A percentile compares a stretch with the other conserved stretches of the same genome.
phyloP scores from a whole-genome alignment of 2,329 filamentous ascomycete genomes.

The Penicillium sp. region DNA sequence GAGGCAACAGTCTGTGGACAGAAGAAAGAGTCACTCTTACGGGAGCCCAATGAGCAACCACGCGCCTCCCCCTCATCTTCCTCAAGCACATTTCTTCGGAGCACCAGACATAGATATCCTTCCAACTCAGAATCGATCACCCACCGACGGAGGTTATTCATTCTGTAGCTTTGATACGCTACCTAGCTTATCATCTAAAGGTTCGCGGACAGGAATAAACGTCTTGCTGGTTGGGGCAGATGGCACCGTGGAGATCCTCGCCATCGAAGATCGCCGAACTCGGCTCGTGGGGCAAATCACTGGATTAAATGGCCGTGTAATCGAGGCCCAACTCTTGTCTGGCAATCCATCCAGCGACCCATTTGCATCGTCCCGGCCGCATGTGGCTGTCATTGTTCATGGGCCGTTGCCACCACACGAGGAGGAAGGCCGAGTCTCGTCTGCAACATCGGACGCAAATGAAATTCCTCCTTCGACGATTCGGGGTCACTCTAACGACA shows the following conservation, averaged over 20 bases:
- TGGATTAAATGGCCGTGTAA: slow-evolving; percentile 74
- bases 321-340: slow-evolving; percentile 78
- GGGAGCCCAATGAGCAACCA: slow-evolving; percentile 36
- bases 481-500: slow-evolving; percentile 20
- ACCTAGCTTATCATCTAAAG: slow-evolving; percentile 45
- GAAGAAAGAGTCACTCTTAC: slow-evolving; percentile 40
- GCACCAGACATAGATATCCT: slow-evolving; percentile 68
- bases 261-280: slow-evolving; percentile 68
- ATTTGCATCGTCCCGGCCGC: slow-evolving; percentile 59
- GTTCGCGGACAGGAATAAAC: slow-evolving; percentile 48
- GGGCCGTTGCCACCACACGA: slow-evolving; percentile 63
- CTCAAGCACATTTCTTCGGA: slow-evolving; percentile 74
- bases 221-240: slow-evolving; percentile 78
- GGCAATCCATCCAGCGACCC: slow-evolving; percentile 59
- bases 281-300: slow-evolving; percentile 69
- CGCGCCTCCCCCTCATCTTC: slow-evolving; percentile 66
- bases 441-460: slow-evolving; percentile 35
- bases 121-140: slow-evolving; percentile 24
- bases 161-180: slow-evolving; percentile 80
- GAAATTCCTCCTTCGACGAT: slow-evolving; percentile 31
- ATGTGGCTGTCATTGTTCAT: slow-evolving; percentile 77
- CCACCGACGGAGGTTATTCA: slow-evolving; percentile 59
- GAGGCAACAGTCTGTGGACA: slow-evolving; percentile 38
- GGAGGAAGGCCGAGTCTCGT: slow-evolving; percentile 34
- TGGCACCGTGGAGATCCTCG: slow-evolving; percentile 73